Conservation (phyloP, 1,139 yeast genomes). For the Yamadazyma spencermartinsiae region DNA sequence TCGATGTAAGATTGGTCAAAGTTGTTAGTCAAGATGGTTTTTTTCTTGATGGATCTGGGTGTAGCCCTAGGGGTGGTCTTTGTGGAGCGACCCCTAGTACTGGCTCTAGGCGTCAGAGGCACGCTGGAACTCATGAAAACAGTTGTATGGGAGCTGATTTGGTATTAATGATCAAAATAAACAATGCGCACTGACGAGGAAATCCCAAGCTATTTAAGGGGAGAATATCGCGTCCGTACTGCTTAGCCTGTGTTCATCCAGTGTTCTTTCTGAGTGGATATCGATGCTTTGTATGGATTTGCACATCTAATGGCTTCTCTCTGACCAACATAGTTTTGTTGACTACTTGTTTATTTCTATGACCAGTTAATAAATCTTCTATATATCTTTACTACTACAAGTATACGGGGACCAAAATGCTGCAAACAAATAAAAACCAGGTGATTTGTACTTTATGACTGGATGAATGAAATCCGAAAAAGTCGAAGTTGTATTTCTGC, state of each 20-base stretch:
- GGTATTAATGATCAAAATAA: too few species aligned
- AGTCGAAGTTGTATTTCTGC: conserved; percentile 4
- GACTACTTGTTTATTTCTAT: too few species aligned
- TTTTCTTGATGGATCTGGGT: conserved; percentile 5
- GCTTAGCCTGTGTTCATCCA: too few species aligned
- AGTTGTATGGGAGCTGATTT: too few species aligned
- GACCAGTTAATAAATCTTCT: too few species aligned
- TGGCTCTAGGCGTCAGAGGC: conserved; percentile 15
- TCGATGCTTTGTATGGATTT: too few species aligned
- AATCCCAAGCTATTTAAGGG: background rate
- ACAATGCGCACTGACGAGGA: background rate
- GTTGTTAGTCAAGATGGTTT: conserved; percentile 25
- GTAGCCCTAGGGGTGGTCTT: too few species aligned
- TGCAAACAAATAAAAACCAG: background rate
- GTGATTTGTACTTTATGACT: conserved; percentile 5
- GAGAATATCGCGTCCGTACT: background rate
- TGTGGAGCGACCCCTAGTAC: conserved; percentile 3
- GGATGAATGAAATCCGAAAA: conserved; percentile 8
- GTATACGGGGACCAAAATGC: background rate
- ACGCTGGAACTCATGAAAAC: conserved; percentile 1
- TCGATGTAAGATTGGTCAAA: conserved; percentile 36
- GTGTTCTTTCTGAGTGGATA: too few species aligned
- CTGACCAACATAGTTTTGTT: too few species aligned
- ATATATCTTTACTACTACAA: too few species aligned
- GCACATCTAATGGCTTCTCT: too few species aligned